phyloP scores from a whole-genome alignment of 495 filamentous ascomycete species.

The Endocarpon pusillum region DNA sequence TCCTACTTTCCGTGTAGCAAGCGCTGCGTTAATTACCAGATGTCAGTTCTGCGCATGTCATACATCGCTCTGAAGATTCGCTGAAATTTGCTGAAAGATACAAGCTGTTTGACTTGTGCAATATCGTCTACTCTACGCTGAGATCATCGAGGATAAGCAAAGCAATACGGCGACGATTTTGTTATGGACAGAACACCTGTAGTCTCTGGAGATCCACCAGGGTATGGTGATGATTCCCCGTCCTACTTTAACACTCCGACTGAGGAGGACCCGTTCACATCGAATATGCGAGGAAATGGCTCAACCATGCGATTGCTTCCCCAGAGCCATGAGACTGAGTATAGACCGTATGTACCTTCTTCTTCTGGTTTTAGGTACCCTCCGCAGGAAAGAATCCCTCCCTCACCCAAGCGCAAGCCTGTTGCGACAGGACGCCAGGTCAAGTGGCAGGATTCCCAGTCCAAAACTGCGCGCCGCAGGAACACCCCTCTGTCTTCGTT shows the following conservation, averaged over 20 bases:
- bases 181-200: no score
- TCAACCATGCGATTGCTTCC: constrained; percentile 46
- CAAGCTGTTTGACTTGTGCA: no score
- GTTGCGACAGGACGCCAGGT: neutral
- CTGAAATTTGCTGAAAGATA: no score
- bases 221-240: constrained; percentile 17
- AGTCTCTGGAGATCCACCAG: no score
- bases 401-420: constrained; percentile 5
- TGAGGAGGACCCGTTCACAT: constrained; percentile 13
- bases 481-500: constrained; percentile 1
- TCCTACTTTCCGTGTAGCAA: no score
- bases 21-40: no score
- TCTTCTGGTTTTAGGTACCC: constrained; percentile 2
- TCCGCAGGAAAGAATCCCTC: neutral
- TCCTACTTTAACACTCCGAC: constrained; percentile 16
- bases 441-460: constrained; percentile 7
- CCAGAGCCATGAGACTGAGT: constrained; percentile 29
- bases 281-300: constrained; percentile 22
- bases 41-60: no score
- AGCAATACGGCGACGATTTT: no score
- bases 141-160: no score
- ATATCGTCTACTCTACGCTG: no score
- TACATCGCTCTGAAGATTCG: no score
- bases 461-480: neutral
- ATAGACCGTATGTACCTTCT: constrained; percentile 26